Base-by-base conservation (phyloP, 495 filamentous ascomycete genomes). In the Trichoderma reesei region DNA sequence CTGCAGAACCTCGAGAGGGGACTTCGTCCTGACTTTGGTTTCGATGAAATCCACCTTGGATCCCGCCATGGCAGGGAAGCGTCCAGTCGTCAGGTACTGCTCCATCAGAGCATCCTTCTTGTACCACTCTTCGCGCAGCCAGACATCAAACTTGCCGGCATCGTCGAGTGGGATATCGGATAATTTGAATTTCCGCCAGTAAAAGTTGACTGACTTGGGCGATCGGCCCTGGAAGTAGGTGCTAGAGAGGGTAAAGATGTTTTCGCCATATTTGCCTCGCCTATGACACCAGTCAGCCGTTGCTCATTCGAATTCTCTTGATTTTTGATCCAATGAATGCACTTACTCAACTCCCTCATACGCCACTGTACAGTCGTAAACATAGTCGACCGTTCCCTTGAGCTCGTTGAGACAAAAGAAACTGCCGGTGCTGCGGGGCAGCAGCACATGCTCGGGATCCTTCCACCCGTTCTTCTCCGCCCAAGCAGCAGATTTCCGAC, bases 311-410 rank as follows among this genome's bases (percentile, higher is more conserved):
- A 11, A 39, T 33, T 42, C 7, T 42, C 59, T 39, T 2, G 59
- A 18, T 61, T 41, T 26, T 18, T 26, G 16, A 34, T 61, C 34
- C 6, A 8, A 4, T 18, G 6, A 31, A 18, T 5, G 1, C 26
- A 84, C 85, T 77, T 75, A 90, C 85, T 85, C 84, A 37, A 94
- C 80, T 31, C 90, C 90, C 73, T 91, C 90, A 72, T 94, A 94
- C 8, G 88, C 88, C 20, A 94, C 81, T 0, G 90, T 94, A 71
- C 90, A 92, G 71, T 94, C 90, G 71, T 94, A 94, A 26, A 93
- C 81, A 70, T 87, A 92, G 10, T 91, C 86, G 7, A 91, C 83
- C 0, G 87, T 90, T 6, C 79, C 80, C 66, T 78, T 80, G 51
- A 93, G 75, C 72, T 92, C 87, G 63, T 83, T 83, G 56, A 94